Evolutionary conservation across 1,139 yeast genomes (phyloP), one percentile per base, ranked within the genome.

Genomic region (Saccharomyces pastorianus): DNA sequence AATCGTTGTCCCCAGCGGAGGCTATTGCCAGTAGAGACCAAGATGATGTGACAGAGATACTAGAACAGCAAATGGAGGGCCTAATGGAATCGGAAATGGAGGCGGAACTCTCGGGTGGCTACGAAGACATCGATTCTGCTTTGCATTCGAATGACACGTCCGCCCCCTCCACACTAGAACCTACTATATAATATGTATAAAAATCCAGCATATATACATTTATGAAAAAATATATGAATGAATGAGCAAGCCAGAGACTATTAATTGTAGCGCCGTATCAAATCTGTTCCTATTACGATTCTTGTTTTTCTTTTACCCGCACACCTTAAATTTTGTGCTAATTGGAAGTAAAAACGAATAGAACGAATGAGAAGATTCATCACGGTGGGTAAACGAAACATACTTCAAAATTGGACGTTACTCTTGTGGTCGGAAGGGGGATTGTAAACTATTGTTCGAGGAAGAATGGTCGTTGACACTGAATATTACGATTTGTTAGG

Each of bases 381-480:
- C 23, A 20, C 2, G 23, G 23, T 20, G 23, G 23, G 23, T 20
- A 20, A 20, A 20, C 23, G 17, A 17, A 17, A 17, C 17, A 17
- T 17, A 17, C 17, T 17, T 17, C 17, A 17, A 17, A 17, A 17
- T 17, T 17, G 17, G 17, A 17, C 17, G 17, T 8, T 34, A 4
- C 6, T 17, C 42, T 38, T 14, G 42, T 38, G 42, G 42, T 17
- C 42, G 25, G 23, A 38, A 38, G 42, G 42, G 20, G 42, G 1
- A 34, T 38, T 17, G 20, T 23, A 23, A 23, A 23, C 6, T 23
- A 4, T 23, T 23, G 25, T 38, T 8, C 42, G 23, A 38, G 42
- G 4, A 3, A 38, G 25, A 20, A 88, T 88, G 95, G 97, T 87
- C 28, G 95, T 85, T 14, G 97, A 91, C 66, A 86, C 96, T 0